Evolutionary conservation across 2,329 filamentous ascomycete genomes (phyloP), one percentile per base, ranked within the genome.

Genomic region (Juglanconis sp.): DNA sequence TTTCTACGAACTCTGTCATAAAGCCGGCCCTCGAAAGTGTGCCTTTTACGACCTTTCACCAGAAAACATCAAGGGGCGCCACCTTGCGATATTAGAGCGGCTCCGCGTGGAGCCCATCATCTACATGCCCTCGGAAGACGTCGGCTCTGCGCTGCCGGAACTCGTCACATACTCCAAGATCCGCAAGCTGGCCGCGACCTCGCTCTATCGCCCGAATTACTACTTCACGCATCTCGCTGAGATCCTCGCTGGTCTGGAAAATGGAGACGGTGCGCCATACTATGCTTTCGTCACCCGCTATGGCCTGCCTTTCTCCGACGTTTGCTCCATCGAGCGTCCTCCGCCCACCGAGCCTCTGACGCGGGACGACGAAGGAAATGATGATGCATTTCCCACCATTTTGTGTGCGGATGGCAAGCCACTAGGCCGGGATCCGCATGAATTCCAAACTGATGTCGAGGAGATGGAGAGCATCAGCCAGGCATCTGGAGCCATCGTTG

Each of bases 1-100:
- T 17, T 86, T 87, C 60, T 84, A 81, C 65, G 70, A 73, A 17
- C 76, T 78, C 46, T 88, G 86, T 66, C 77, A 80, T 66, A 71
- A 75, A 47, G 83, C 79, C 17, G 81, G 81, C 0, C 81, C 81
- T 0, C 62, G 72, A 0, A 74, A 69, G 6, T 86, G 82, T 58
- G 74, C 74, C 1, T 74, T 85, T 48, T 74, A 75, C 63, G 73
- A 71, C 1, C 50, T 67, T 0, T 71, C 73, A 0, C 70, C 79
- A 0, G 64, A 65, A 0, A 70, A 70, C n/a, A 75, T 82, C 56
- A 69, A 77, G 47, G 51, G 70, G 8, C 71, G 77, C 0, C 71
- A 82, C 17, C 63, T 68, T 5, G 59, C 60, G 3, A 70, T 85
- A 0, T 73, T 84, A 10, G 65, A 70, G 1, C 62, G 62, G 0